A percentile compares a stretch with the other conserved stretches of the same genome.
These are phyloP conservation scores for Euphorbia pulcherrima DNA, from an alignment of 345 rosid species.

Conservation along the genomic window DNA sequence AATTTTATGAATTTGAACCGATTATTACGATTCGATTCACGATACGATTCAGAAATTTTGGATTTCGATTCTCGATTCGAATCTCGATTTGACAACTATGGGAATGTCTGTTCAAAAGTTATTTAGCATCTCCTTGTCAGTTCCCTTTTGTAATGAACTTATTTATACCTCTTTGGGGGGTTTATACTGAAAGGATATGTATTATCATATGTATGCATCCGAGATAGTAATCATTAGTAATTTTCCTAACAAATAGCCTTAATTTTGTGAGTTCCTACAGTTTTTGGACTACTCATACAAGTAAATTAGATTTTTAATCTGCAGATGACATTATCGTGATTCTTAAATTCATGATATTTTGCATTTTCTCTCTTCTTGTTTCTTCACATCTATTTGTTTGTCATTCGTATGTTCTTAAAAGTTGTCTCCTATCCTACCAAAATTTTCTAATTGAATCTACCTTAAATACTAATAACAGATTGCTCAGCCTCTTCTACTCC, in stretches of 20 bases:
- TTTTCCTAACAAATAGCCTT: not conserved
- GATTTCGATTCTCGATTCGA: too few species aligned
- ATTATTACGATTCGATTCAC: too few species aligned
- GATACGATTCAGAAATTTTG: too few species aligned
- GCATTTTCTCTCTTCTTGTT: not conserved
- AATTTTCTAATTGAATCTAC: not conserved
- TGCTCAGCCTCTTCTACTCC: not conserved
- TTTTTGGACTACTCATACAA: not conserved
- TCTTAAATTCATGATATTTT: not conserved
- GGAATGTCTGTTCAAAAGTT: not conserved
- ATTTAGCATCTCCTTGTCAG: not conserved
- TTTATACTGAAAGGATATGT: not conserved
- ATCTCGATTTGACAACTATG: too few species aligned
- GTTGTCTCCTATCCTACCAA: too few species aligned
- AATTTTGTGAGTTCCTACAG: not conserved
- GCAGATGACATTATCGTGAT: not conserved
- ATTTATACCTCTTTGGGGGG: not conserved
- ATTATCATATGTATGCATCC: not conserved
- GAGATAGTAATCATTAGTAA: not conserved
- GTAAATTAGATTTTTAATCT: not conserved
- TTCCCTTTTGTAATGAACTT: not conserved
- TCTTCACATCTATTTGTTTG: not conserved
- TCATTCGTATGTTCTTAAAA: not conserved
- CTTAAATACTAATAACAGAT: not conserved
- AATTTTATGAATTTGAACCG: too few species aligned